Conservation (phyloP, 768 basidiomycete genomes). For the button mushroom (Agaricus bisporus) region DNA sequence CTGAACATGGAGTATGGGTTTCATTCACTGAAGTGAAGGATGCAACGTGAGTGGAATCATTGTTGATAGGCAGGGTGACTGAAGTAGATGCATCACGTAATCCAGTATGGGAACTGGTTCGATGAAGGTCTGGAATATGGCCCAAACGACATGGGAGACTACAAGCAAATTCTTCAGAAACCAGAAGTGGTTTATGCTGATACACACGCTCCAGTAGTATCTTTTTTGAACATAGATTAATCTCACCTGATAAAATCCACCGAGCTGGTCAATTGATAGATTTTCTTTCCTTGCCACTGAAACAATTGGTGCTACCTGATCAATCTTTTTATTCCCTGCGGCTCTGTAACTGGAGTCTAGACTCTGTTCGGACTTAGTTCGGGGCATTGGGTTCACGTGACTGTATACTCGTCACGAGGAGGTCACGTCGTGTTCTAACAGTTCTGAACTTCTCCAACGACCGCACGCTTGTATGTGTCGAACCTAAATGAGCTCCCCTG, state of each 20-base stretch:
- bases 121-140: conserved; percentile 66
- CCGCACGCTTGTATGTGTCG: not conserved
- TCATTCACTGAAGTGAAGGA: conserved; percentile 45
- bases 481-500: not conserved
- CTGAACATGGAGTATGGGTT: conserved; percentile 41
- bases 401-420: no score
- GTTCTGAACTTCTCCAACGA: not conserved
- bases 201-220: not conserved
- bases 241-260: no score
- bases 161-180: no score
- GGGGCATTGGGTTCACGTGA: no score
- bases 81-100: conserved; percentile 9
- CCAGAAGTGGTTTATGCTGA: no score
- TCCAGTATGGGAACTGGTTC: conserved; percentile 69
- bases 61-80: conserved; percentile 9
- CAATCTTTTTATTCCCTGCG: not conserved
- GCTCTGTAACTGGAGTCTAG: no score
- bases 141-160: conserved; percentile 20
- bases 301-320: not conserved
- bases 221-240: no score
- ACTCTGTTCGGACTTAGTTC: no score
- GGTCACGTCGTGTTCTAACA: not conserved
- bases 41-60: conserved; percentile 48
- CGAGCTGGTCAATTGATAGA: no score
- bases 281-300: no score